Conservation (phyloP, 768 basidiomycete species). For the Lactifluus piperatus region DNA sequence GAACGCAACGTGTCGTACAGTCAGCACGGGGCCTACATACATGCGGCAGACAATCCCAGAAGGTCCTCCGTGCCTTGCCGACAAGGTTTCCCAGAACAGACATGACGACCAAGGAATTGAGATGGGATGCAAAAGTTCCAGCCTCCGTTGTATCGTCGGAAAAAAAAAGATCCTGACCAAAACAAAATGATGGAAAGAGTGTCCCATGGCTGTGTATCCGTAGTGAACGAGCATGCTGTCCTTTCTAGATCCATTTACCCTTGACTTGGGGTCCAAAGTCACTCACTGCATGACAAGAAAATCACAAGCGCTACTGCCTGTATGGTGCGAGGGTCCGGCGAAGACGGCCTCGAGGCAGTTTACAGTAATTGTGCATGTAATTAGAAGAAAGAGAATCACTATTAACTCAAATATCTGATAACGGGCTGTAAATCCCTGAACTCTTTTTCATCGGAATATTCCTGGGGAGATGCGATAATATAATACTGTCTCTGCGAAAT, state of each 20-base stretch:
- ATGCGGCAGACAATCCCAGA: neutral
- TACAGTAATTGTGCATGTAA: neutral
- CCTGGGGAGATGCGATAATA: neutral
- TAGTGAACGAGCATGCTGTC: neutral
- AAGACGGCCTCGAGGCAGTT: constrained; percentile 12
- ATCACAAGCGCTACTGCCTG: neutral
- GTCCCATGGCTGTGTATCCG: neutral
- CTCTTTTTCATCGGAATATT: neutral
- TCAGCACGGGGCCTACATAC: neutral
- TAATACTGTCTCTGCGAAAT: neutral
- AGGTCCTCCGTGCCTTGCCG: neutral
- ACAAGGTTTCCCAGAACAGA: neutral
- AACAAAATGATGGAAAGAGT: neutral
- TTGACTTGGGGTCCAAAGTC: neutral
- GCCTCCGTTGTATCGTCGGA: neutral
- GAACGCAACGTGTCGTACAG: neutral
- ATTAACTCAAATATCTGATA: neutral
- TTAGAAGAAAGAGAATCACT: neutral
- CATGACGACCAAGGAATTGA: neutral
- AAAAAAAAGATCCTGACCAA: neutral
- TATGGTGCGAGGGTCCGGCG: neutral
- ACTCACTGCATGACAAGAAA: neutral
- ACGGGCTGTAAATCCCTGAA: neutral
- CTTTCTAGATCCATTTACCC: neutral
- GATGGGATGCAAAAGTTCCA: neutral